Percentiles rank a stretch among this genome's conserved stretches.
Conservation (phyloP, 345 rosid species). For the Stellera chamaejasme region DNA sequence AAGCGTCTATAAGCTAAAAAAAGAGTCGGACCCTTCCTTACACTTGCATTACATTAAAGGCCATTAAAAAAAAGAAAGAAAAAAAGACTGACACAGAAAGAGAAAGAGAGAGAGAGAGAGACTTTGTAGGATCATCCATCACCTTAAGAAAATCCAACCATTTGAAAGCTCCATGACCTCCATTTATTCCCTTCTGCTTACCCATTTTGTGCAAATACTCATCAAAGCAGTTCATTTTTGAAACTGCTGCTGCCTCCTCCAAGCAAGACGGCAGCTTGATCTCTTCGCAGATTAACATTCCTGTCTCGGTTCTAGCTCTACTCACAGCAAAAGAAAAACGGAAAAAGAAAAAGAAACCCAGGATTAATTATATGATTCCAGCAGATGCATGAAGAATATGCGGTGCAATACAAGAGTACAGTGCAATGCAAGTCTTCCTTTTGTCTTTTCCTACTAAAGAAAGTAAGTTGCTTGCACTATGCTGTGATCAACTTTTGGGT, state of each 20-base stretch:
- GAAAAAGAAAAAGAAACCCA: conserved; percentile 16
- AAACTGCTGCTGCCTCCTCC: conserved; percentile 30
- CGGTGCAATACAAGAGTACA: conserved; percentile 23
- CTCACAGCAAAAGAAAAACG: neutral
- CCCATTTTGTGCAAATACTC: conserved; percentile 27
- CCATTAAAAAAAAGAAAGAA: neutral
- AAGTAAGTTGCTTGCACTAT: conserved; percentile 13
- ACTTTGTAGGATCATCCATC: conserved; percentile 22
- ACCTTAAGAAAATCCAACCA: conserved; percentile 41
- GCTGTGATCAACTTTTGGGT: conserved; percentile 8
- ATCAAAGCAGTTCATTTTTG: conserved; percentile 27
- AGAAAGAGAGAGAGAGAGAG: neutral
- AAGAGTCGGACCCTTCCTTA: conserved; percentile 11
- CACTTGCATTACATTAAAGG: conserved; percentile 28
- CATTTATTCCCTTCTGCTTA: conserved; percentile 23
- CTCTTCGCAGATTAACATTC: conserved; percentile 38
- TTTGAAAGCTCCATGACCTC: conserved; percentile 31
- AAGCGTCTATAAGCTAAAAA: conserved; percentile 8
- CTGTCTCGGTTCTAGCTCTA: conserved; percentile 40
- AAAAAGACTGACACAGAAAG: neutral
- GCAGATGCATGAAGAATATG: conserved; percentile 4
- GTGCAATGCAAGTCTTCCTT: conserved; percentile 16
- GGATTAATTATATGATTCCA: neutral
- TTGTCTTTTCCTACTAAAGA: conserved; percentile 12
- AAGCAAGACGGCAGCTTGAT: conserved; percentile 37